phyloP scores from a whole-genome alignment of 1,284 basidiomycete species.

The Sporisorium iseilematis-ciliati region DNA sequence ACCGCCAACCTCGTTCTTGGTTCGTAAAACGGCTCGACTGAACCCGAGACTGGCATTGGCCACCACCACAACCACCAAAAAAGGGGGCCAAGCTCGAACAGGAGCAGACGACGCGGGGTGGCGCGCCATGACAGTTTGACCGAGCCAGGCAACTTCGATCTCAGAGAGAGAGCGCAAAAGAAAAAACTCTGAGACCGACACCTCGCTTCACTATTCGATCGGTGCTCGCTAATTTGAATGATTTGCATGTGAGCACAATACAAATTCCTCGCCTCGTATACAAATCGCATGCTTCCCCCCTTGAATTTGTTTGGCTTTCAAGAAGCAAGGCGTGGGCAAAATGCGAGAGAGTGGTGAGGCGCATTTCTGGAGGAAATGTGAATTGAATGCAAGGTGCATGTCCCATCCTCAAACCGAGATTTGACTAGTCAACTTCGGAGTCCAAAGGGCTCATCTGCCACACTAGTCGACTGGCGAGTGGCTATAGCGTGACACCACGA shows the following conservation, averaged over 20 bases:
- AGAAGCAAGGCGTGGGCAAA: slow-evolving; percentile 6
- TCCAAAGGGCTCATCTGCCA: neutral
- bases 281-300: neutral
- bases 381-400: slow-evolving; percentile 10
- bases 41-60: neutral
- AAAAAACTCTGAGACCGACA: slow-evolving; percentile 17
- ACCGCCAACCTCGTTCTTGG: neutral
- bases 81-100: neutral
- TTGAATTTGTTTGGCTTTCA: neutral
- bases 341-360: neutral
- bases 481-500: neutral
- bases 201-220: neutral
- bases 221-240: neutral
- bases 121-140: slow-evolving; percentile 5
- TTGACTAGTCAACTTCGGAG: neutral
- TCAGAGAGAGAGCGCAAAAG: neutral
- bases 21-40: neutral
- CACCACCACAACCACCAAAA: neutral
- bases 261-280: neutral
- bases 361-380: slow-evolving; percentile 4
- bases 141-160: slow-evolving; percentile 8
- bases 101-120: neutral
- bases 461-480: neutral
- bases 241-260: neutral
- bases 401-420: slow-evolving; percentile 8